Base-by-base conservation (phyloP, 225 moss, liverwort and hornwort species). In the Lunularia cruciata region DNA sequence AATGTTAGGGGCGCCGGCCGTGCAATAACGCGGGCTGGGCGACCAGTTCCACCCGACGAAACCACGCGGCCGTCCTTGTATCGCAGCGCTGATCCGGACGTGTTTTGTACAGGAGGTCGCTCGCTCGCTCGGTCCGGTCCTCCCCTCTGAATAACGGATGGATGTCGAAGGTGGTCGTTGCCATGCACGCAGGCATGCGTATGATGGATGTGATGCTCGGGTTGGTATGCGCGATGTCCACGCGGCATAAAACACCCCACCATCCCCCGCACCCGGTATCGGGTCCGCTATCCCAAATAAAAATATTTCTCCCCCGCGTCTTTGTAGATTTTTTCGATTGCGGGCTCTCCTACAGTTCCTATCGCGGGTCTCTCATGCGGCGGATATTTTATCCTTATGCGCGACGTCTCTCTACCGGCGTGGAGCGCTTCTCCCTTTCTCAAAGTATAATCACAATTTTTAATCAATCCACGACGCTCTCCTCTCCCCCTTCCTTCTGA, bases 51-150 rank as follows among this genome's bases (percentile, higher is more conserved):
- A 68, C 39, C 38, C 5, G 53, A 37, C 52, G 71, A 60, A 60
- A 62, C 51, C 72, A 77, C 77, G 77, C 72, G 77, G 66, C 67
- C 35, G 60, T 32, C 72, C 60, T 34, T 43, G 25, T 57, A 35
- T 67, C 19, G 26, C 60, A 37, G 57, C 65, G 38, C 47, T 66
- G 48, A 65, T 63, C 63, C 77, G 77, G 71, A 77, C 71, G 77
- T 77, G 67, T 67, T 54, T 42, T 72, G 59, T 65, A 65, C 65
- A 65, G 65, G 32, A 48, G 27, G 30, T 27, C 66, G 58, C 33
- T 13, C 53, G 53, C 54, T 28, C 54, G 54, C 43, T 43, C 43
- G 23, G 52, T 54, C 54, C 54, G 54, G 54, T 59, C 58, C 58
- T 32, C 26, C 7, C 11, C 33, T 59, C 34, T 34, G 58, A 59